Percentiles rank a stretch among this genome's conserved stretches.
Conservation (phyloP, 306 rosid genomes). For the Canavalia ensiformis region DNA sequence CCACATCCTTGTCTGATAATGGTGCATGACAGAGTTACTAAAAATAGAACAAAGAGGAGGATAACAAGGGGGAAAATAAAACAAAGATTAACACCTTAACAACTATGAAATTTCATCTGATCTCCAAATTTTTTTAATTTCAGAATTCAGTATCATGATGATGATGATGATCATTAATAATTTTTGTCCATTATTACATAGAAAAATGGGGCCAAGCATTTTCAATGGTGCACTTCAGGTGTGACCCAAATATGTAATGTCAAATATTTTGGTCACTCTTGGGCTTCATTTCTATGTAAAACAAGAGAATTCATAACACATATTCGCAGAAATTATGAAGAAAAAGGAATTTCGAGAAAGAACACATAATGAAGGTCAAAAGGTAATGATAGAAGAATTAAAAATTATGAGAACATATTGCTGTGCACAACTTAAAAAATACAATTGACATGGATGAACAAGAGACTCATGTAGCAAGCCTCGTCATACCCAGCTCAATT, state of each 20-base stretch:
- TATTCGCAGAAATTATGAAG: background rate
- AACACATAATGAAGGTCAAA: background rate
- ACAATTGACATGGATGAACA: conserved; percentile 12
- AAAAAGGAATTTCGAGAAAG: background rate
- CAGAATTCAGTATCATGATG: conserved; percentile 15
- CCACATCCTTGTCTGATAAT: conserved; percentile 55
- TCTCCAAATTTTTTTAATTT: background rate
- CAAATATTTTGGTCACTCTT: background rate
- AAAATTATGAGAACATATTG: background rate
- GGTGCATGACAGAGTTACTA: conserved; percentile 38
- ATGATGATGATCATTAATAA: background rate
- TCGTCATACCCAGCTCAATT: background rate
- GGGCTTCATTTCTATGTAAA: background rate
- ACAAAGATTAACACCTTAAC: conserved; percentile 18
- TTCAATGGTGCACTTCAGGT: background rate
- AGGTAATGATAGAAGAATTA: background rate
- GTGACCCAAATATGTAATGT: background rate
- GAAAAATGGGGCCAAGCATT: background rate
- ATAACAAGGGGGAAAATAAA: background rate
- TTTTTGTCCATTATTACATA: background rate
- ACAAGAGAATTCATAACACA: too few relatives aligned
- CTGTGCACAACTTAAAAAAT: background rate
- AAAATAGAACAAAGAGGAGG: background rate
- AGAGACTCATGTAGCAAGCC: conserved; percentile 12
- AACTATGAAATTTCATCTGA: conserved; percentile 1